phyloP scores from a whole-genome alignment of 495 filamentous ascomycete genomes.

The Lepraria neglecta region DNA sequence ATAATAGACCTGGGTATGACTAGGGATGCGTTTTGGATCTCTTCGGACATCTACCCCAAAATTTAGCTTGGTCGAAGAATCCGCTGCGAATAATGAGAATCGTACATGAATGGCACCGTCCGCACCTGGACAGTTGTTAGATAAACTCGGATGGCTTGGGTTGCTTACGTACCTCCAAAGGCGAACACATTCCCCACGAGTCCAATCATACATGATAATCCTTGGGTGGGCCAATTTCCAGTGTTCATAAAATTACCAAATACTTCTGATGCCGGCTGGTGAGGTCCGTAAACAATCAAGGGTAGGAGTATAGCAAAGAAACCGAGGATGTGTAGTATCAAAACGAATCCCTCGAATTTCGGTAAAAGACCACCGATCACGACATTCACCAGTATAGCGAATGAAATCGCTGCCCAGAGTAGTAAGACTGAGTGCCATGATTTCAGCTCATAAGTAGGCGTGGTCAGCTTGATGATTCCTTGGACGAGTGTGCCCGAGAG shows the following conservation, averaged over 20 bases:
- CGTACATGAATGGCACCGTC: conserved; percentile 34
- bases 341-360: conserved; percentile 42
- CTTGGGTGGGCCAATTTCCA: conserved; percentile 40
- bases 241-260: conserved; percentile 39
- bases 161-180: conserved; percentile 11
- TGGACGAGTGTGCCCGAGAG: conserved; percentile 42
- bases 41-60: conserved; percentile 31
- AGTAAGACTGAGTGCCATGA: conserved; percentile 47
- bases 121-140: conserved; percentile 26
- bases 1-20: conserved; percentile 40
- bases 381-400: conserved; percentile 41
- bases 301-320: conserved; percentile 43
- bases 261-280: conserved; percentile 40
- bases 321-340: conserved; percentile 45
- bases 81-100: background rate
- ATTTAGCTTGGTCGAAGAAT: background rate
- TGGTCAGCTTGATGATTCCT: conserved; percentile 40
- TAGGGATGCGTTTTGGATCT: conserved; percentile 40
- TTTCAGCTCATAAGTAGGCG: conserved; percentile 38
- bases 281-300: conserved; percentile 40
- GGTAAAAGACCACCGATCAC: conserved; percentile 40
- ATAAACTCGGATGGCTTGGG: background rate
- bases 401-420: conserved; percentile 40
- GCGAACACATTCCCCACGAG: conserved; percentile 34
- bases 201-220: conserved; percentile 39